These are phyloP conservation scores for Paramyrothecium sp. DNA, from an alignment of 2,329 filamentous ascomycete genomes.

Conservation along the genomic window DNA sequence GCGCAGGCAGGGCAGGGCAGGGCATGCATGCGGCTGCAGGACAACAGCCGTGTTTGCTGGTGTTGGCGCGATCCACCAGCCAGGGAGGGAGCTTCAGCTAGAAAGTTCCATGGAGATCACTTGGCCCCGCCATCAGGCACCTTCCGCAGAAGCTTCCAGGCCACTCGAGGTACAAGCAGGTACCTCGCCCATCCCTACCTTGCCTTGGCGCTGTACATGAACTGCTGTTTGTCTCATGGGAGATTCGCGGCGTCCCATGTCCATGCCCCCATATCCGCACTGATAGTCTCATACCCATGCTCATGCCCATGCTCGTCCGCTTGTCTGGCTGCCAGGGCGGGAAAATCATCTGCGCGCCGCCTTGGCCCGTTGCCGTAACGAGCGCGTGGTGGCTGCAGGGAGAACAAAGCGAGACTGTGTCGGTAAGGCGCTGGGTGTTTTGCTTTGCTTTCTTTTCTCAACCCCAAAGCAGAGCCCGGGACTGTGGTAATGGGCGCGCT, in stretches of 20 bases:
- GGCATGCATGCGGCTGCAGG: too few relatives aligned
- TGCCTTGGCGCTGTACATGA: background rate
- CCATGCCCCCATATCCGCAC: too few relatives aligned
- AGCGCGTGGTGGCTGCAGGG: background rate
- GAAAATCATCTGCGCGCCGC: too few relatives aligned
- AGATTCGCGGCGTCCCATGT: too few relatives aligned
- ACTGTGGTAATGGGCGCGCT: background rate
- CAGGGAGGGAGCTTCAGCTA: conserved; percentile 8
- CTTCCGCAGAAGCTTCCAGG: too few relatives aligned
- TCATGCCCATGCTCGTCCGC: too few relatives aligned
- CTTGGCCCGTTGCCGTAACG: too few relatives aligned
- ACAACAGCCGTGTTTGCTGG: background rate
- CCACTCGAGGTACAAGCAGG: too few relatives aligned
- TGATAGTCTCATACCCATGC: too few relatives aligned
- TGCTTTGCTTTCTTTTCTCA: background rate
- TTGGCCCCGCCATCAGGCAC: too few relatives aligned
- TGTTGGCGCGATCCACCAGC: background rate
- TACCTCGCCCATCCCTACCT: background rate
- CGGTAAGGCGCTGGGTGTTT: background rate
- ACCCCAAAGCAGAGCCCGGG: background rate
- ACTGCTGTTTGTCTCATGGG: too few relatives aligned
- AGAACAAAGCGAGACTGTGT: background rate
- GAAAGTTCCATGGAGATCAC: conserved; percentile 14
- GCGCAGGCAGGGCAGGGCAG: background rate
- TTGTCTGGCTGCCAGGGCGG: too few relatives aligned